Evolutionary conservation across 139 green algal species (phyloP).

Genomic region (Marvania coccoides): DNA sequence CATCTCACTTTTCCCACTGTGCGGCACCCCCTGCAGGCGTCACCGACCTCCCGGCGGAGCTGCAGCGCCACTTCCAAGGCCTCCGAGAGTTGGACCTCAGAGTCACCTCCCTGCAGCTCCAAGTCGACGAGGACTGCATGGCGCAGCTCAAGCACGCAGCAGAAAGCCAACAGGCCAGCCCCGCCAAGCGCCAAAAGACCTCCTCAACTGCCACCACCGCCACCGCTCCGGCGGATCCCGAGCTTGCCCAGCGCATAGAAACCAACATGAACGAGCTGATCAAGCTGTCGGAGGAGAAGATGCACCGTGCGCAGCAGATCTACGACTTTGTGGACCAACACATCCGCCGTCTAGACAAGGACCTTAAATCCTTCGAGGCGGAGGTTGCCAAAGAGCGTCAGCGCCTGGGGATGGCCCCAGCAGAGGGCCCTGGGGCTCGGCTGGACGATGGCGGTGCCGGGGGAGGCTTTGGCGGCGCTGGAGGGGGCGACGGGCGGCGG

Average conservation of each 20-base stretch:
- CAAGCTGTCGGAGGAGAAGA: conserved; percentile 42
- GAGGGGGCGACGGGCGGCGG: neutral
- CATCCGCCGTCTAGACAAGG: conserved; percentile 63
- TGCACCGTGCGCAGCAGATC: conserved; percentile 56
- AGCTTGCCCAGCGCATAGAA: conserved; percentile 13
- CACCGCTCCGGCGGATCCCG: neutral
- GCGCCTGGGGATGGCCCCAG: conserved; percentile 38
- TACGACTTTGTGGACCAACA: conserved; percentile 79
- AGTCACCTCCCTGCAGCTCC: conserved; percentile 26
- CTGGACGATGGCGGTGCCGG: neutral
- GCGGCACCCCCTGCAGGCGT: conserved; percentile 16
- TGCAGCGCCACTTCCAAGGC: conserved; percentile 46
- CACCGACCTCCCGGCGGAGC: conserved; percentile 45
- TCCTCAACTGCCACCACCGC: neutral
- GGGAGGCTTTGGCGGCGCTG: neutral
- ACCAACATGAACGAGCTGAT: conserved; percentile 34
- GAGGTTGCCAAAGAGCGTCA: conserved; percentile 52
- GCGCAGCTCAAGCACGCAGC: conserved; percentile 17
- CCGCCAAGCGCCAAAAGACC: conserved; percentile 15
- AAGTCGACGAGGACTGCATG: conserved; percentile 36
- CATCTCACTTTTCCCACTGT: neutral
- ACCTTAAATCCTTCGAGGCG: conserved; percentile 50
- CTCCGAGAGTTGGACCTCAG: conserved; percentile 60
- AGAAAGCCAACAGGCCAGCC: conserved; percentile 3
- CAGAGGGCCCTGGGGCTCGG: neutral